Base-by-base conservation (phyloP, 2,329 filamentous ascomycete genomes). In the Penicillium sumatraense region DNA sequence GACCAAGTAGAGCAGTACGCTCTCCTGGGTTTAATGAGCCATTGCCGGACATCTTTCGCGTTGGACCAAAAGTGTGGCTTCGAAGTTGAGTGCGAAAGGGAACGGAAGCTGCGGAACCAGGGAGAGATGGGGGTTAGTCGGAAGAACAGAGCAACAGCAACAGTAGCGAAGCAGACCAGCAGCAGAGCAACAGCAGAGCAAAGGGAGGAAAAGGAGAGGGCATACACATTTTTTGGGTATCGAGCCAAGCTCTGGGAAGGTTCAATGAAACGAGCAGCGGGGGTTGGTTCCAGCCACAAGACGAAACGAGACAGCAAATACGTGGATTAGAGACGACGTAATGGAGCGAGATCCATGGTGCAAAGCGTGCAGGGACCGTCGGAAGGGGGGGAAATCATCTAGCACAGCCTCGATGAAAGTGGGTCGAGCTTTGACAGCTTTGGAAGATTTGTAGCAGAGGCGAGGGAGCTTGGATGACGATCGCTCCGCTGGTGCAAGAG, bases 41-140 rank as follows among this genome's bases (percentile, higher is more conserved):
- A 62, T 74, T 75, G 54, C 56, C 54, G 29, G 66, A 62, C 44
- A 51, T 69, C 72, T 74, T 74, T 51, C 33, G 72, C 55, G 57
- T 62, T 26, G 64, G 58, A 5, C 68, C 67, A 61, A 65, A 72
- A 49, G 62, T 69, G 46, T 72, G 52, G 26, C 60, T 68, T 55
- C 70, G 66, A 51, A 72, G 68, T 20, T 58, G 54, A 6, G 68
- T 62, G 47, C 66, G 67, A 50, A 72, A 67, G 38, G 59, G 62
- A 51, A 57, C 63, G 42, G 63, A 58, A 50, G 70, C 67, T 72
- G 55, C 10, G 26, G 33, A 11, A 31, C 29, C 11, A 16, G 40
- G 24, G 7, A 16, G 16, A 31, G 26, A 42, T 7, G 21, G 24
- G 14, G n/a, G 26, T 38, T 33, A 49, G 51, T 53, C 23, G 31